Base-by-base conservation (phyloP, 1,284 basidiomycete species). In the Leccinum ambiguum region DNA sequence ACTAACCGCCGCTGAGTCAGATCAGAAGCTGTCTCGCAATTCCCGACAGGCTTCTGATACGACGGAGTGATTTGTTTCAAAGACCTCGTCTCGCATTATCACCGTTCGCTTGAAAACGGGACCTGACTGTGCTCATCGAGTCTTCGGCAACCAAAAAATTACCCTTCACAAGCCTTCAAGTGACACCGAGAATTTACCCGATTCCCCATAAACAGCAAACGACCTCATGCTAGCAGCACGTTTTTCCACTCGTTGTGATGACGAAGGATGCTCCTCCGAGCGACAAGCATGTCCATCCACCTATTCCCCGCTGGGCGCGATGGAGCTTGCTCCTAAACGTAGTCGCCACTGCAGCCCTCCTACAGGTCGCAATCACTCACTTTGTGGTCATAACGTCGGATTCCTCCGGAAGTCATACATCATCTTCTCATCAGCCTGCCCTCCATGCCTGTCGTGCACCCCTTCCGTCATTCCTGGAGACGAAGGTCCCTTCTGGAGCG, bases 251-350 rank as follows among this genome's bases (percentile, higher is more conserved):
- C 56, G 23, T 7, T 3, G 16, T 56, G 23, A 60, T 53, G 48
- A 57, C 36, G 50, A 62, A 62, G 54, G 43, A 50, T 8, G 8
- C 3, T 16, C 61, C 53, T 16, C 18, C 14, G 8, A 14, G 18
- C 18, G 11, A 33, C 30, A 50, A 50, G 60, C 6, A 33, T 10
- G 30, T 61, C 56, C 64, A 63, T 26, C 58, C 64, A 23, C 58
- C 62, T 16, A 36, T 60, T 50, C 63, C 64, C 13, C 41, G 45
- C 30, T 70, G 71, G 73, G 59, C 50, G 10, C 68, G 63, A 57
- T 73, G 67, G 63, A 72, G 69, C 59, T 62, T 71, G 26, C n/a
- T 67, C 13, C 10, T 74, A 33, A 74, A 66, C n/a, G 63, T 39
- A 4, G 60, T 67, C 23, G 58, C n/a, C 10, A 10, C 72, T 18